Percentiles rank a stretch among this genome's conserved stretches.
Evolutionary conservation across 495 filamentous ascomycete species (phyloP).

Genomic region (Clavariopsis aquatica): DNA sequence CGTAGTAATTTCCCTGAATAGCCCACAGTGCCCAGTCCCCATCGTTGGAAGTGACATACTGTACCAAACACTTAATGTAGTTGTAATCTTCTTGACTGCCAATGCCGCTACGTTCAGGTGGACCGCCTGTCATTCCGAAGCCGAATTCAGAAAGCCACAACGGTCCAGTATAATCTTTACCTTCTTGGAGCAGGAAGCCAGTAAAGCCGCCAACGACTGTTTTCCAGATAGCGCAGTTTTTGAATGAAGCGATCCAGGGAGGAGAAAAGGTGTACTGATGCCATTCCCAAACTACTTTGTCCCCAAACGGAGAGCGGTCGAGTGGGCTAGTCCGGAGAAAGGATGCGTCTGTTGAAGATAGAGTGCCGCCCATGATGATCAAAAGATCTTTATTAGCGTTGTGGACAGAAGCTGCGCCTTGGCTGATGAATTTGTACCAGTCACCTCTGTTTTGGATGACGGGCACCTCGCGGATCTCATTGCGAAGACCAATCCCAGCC

Average conservation of each 20-base stretch:
- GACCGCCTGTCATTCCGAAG: constrained; percentile 46
- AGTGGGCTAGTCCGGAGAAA: constrained; percentile 47
- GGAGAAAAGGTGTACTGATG: constrained; percentile 51
- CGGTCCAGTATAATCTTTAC: constrained; percentile 49
- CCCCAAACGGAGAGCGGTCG: constrained; percentile 47
- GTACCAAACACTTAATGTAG: constrained; percentile 48
- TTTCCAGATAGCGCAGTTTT: constrained; percentile 47
- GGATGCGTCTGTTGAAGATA: constrained; percentile 49
- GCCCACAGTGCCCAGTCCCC: constrained; percentile 56
- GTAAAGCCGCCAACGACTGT: constrained; percentile 47
- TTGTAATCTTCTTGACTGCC: constrained; percentile 40
- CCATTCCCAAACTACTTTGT: constrained; percentile 56
- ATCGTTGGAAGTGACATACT: constrained; percentile 51
- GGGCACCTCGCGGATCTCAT: constrained; percentile 48
- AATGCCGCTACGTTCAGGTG: constrained; percentile 21
- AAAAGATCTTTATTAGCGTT: constrained; percentile 49
- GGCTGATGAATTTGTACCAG: constrained; percentile 52
- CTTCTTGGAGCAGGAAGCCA: constrained; percentile 52
- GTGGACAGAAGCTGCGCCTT: constrained; percentile 50
- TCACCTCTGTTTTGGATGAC: constrained; percentile 50
- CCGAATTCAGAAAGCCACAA: constrained; percentile 55
- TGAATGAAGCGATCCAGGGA: constrained; percentile 26
- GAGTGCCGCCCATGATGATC: constrained; percentile 51
- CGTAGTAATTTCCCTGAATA: constrained; percentile 54
- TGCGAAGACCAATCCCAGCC: constrained; percentile 52